These are phyloP conservation scores for Amaranthus hypochondriacus DNA, from an alignment of 148 eudicot species.

Conservation along the genomic window DNA sequence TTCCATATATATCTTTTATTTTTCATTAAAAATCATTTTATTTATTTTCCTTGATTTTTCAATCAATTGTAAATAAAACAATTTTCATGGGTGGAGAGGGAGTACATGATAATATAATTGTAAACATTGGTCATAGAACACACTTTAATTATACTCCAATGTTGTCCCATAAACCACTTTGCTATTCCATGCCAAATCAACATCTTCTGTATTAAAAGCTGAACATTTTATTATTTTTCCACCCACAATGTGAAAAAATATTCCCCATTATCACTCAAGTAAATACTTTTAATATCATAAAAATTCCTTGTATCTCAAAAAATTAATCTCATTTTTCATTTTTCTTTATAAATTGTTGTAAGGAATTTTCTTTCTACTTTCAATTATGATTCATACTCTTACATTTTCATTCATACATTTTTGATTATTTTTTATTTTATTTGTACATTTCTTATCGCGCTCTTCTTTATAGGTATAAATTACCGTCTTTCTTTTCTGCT, in stretches of 20 bases:
- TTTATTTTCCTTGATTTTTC: too few species aligned
- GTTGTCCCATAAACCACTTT: conserved; percentile 6
- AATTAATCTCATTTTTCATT: too few species aligned
- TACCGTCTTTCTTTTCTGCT: too few species aligned
- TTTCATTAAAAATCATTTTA: too few species aligned
- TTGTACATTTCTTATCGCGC: too few species aligned
- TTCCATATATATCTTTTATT: too few species aligned
- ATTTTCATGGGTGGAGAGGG: not conserved
- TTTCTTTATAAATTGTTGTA: too few species aligned
- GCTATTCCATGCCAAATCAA: conserved; percentile 8
- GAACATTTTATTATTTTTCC: conserved; percentile 9
- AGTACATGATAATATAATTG: not conserved
- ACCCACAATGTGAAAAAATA: conserved; percentile 1
- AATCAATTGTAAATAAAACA: not conserved
- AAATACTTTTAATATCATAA: not conserved
- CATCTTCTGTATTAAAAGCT: conserved; percentile 14
- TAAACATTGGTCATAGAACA: not conserved
- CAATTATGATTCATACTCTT: too few species aligned
- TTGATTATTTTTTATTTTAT: too few species aligned
- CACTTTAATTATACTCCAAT: conserved; percentile 5
- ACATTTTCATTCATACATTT: too few species aligned
- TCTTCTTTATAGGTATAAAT: too few species aligned
- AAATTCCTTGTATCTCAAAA: not conserved
- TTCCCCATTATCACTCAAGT: not conserved
- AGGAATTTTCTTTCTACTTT: too few species aligned